Conservation (phyloP, 2,329 filamentous ascomycete species). For the Exophiala mesophila region DNA sequence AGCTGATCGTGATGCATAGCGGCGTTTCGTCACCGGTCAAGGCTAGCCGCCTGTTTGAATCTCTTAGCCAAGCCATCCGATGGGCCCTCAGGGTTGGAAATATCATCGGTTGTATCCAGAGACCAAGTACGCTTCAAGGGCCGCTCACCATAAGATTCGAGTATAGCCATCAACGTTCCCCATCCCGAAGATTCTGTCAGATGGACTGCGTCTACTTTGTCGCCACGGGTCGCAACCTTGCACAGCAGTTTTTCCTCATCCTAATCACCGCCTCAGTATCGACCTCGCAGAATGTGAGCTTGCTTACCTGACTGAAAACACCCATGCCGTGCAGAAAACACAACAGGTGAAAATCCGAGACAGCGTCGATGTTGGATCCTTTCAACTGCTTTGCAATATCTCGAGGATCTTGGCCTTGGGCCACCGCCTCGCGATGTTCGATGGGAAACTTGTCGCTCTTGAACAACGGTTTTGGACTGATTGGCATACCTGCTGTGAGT, state of each 20-base stretch:
- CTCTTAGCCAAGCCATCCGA: slow-evolving; percentile 58
- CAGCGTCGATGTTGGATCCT: slow-evolving; percentile 58
- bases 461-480: slow-evolving; percentile 71
- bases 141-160: slow-evolving; percentile 92
- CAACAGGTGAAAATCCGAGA: slow-evolving; percentile 94
- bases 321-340: slow-evolving; percentile 76
- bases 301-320: slow-evolving; percentile 74
- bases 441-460: slow-evolving; percentile 70
- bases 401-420: slow-evolving; percentile 75
- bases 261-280: too few species aligned
- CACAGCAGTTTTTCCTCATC: slow-evolving; percentile 84
- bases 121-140: slow-evolving; percentile 33
- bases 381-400: slow-evolving; percentile 65
- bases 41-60: slow-evolving; percentile 51
- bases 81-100: slow-evolving; percentile 45
- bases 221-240: slow-evolving; percentile 74
- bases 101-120: slow-evolving; percentile 31
- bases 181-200: slow-evolving; percentile 84
- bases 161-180: slow-evolving; percentile 87
- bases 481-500: slow-evolving; percentile 92
- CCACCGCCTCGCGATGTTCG: slow-evolving; percentile 83
- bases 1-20: too few species aligned
- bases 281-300: too few species aligned
- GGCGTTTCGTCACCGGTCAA: slow-evolving; percentile 17
- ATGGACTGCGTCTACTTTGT: slow-evolving; percentile 74